phyloP scores from a whole-genome alignment of 495 filamentous ascomycete genomes.

The Aspergillus sclerotiicarbonarius region DNA sequence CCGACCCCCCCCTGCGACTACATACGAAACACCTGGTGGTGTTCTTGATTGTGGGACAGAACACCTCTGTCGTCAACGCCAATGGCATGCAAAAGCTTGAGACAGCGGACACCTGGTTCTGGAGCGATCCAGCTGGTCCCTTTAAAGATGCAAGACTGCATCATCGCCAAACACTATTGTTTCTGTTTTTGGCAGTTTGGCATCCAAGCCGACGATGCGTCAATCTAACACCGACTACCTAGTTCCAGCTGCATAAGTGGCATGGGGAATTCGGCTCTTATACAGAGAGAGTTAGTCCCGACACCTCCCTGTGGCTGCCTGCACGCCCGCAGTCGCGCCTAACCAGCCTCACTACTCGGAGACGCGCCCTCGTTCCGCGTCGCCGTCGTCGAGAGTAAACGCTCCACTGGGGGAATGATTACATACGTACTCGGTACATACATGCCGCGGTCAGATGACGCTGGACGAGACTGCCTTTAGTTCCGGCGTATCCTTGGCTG shows the following conservation, averaged over 20 bases:
- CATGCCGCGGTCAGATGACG: slow-evolving; percentile 13
- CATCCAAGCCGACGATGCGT: slow-evolving; percentile 11
- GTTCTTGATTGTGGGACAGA: not conserved
- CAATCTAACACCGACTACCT: slow-evolving; percentile 8
- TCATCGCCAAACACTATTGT: slow-evolving; percentile 14
- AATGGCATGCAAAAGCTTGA: slow-evolving; percentile 6
- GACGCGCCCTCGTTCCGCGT: slow-evolving; percentile 27
- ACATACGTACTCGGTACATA: not conserved
- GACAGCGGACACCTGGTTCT: slow-evolving; percentile 1
- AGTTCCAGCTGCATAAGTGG: slow-evolving; percentile 17
- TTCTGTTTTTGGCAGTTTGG: slow-evolving; percentile 18
- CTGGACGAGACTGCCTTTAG: not conserved
- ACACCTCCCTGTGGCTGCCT: slow-evolving; percentile 19
- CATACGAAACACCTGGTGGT: too few relatives aligned
- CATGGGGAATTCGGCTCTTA: slow-evolving; percentile 11
- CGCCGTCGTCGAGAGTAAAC: not conserved
- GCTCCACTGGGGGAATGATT: not conserved
- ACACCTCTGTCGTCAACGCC: not conserved
- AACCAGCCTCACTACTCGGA: slow-evolving; percentile 29
- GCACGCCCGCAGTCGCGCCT: slow-evolving; percentile 21
- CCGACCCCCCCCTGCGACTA: too few relatives aligned
- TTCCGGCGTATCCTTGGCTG: not conserved
- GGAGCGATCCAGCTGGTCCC: slow-evolving; percentile 1
- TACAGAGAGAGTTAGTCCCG: slow-evolving; percentile 10
- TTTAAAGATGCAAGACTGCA: slow-evolving; percentile 12